Conservation (phyloP, 352 stramenopile genomes). For the Phytophthora cryptogea region DNA sequence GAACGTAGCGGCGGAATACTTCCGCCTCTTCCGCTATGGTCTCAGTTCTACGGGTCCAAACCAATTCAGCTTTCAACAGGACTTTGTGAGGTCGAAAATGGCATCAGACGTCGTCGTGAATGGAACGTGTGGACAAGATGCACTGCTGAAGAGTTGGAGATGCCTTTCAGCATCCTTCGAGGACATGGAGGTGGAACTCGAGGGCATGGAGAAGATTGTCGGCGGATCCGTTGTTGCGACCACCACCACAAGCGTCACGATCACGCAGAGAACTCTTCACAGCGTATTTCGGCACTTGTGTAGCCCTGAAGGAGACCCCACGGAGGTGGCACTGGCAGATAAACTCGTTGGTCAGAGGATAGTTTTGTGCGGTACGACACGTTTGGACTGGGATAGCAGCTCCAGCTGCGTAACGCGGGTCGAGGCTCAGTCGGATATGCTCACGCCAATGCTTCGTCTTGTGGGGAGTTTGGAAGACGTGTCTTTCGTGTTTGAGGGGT, state of each 20-base stretch:
- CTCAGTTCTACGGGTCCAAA: background rate
- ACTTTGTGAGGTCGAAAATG: background rate
- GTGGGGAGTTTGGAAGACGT: too few species aligned
- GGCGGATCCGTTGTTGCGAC: background rate
- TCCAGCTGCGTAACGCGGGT: too few species aligned
- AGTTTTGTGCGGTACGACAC: too few species aligned
- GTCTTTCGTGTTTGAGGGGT: too few species aligned
- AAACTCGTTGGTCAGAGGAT: background rate
- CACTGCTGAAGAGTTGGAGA: background rate
- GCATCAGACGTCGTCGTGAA: background rate
- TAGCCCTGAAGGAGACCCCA: too few species aligned
- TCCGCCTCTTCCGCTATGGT: conserved; percentile 9
- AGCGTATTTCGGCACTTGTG: background rate
- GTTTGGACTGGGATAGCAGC: too few species aligned
- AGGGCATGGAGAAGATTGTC: background rate
- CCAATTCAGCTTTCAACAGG: background rate
- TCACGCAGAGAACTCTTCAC: conserved; percentile 1
- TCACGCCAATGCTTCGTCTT: too few species aligned
- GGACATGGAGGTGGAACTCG: conserved; percentile 2
- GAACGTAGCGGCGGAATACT: conserved; percentile 18
- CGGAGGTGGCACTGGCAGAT: background rate
- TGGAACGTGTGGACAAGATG: background rate
- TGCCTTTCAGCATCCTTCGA: background rate
- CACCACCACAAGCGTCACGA: conserved; percentile 1
- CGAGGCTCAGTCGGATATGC: too few species aligned